Evolutionary conservation across 2,329 filamentous ascomycete genomes (phyloP).

Genomic region (Xylariaceae sp.): DNA sequence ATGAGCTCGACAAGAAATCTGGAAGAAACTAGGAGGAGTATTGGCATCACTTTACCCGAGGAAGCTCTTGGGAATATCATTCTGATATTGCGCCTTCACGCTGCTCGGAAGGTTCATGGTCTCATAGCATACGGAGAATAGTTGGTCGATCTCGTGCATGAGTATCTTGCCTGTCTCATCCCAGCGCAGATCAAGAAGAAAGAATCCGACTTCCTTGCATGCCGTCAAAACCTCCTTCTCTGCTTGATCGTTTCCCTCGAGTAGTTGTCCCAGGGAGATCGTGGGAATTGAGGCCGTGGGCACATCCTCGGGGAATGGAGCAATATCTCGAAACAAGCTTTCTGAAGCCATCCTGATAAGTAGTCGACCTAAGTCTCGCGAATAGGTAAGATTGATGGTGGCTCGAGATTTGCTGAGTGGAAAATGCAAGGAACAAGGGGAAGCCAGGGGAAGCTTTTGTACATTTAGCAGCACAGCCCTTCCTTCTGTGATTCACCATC

Average conservation of each 20-base stretch:
- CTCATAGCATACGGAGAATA: slow-evolving; percentile 9
- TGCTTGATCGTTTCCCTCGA: background rate
- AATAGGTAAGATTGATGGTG: too few species aligned
- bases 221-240: slow-evolving; percentile 1
- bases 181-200: slow-evolving; percentile 13
- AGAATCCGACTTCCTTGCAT: slow-evolving; percentile 15
- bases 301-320: slow-evolving; percentile 18
- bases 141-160: slow-evolving; percentile 11
- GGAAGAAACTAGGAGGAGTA: background rate
- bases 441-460: too few species aligned
- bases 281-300: slow-evolving; percentile 10
- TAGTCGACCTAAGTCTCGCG: too few species aligned
- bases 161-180: slow-evolving; percentile 4
- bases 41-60: slow-evolving; percentile 8
- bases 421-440: too few species aligned
- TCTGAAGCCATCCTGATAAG: background rate
- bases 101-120: slow-evolving; percentile 8
- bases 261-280: slow-evolving; percentile 8
- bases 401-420: too few species aligned
- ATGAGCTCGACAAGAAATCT: too few species aligned
- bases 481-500: too few species aligned
- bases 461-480: too few species aligned
- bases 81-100: slow-evolving; percentile 6
- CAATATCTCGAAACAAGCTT: slow-evolving; percentile 8
- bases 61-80: slow-evolving; percentile 11